A percentile compares a stretch with the other conserved stretches of the same genome.
phyloP scores from a whole-genome alignment of 148 eudicot genomes.

The Rhododendron simsii region DNA sequence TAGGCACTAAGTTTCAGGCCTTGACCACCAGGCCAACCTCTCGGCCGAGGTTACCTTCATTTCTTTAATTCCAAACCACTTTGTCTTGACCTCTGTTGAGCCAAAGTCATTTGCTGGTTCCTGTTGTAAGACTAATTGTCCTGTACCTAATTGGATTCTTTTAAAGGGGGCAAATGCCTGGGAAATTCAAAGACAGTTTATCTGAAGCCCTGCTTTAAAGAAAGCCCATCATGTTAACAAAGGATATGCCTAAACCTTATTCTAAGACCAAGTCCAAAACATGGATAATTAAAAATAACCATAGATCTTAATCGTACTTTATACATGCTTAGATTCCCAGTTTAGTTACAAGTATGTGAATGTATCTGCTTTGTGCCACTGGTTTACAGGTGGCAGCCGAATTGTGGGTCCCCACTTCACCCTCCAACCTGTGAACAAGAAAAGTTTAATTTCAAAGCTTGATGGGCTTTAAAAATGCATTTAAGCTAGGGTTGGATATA shows the following conservation, averaged over 20 bases:
- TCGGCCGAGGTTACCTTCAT: background rate
- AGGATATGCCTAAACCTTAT: slow-evolving; percentile 1
- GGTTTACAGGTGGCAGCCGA: background rate
- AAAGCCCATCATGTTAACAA: slow-evolving; percentile 5
- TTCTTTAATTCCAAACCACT: slow-evolving; percentile 6
- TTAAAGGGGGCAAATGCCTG: slow-evolving; percentile 4
- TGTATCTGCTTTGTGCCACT: background rate
- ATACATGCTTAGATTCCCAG: background rate
- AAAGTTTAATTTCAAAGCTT: background rate
- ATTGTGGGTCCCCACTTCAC: background rate
- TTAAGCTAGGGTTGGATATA: no score
- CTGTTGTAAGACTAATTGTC: background rate
- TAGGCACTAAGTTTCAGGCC: background rate
- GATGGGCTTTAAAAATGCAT: background rate
- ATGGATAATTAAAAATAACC: background rate
- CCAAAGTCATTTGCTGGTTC: slow-evolving; percentile 8
- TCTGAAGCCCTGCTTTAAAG: background rate
- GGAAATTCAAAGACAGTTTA: slow-evolving; percentile 11
- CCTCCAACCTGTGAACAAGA: background rate
- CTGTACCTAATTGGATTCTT: slow-evolving; percentile 9
- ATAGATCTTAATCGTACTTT: slow-evolving; percentile 4
- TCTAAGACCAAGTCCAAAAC: slow-evolving; percentile 8
- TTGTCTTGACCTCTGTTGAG: slow-evolving; percentile 22
- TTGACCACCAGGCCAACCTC: background rate
- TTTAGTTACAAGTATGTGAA: background rate